Evolutionary conservation across 2,329 filamentous ascomycete genomes (phyloP), one percentile per base, ranked within the genome.

Genomic region (Exophiala lecanii-corni): DNA sequence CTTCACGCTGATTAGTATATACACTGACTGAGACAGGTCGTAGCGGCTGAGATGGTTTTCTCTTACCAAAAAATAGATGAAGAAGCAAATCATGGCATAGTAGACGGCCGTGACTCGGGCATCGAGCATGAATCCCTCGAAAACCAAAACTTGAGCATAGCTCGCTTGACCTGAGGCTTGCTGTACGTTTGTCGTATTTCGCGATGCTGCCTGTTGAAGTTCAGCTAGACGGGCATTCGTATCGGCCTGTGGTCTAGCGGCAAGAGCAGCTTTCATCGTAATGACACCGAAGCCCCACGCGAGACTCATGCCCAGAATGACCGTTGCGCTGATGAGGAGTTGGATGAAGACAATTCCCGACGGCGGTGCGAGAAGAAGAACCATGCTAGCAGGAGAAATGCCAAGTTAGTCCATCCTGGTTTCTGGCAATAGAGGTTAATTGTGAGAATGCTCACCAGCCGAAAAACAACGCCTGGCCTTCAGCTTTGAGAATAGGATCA

Each of bases 261-360:
- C 68, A 6, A 65, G 46, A 2, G 71, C 72, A 2, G 70, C 71
- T 45, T 72, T 71, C 70, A 72, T 74, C 0, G 64, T 59, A 34
- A 74, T 57, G 2, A 72, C 58, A 3, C 72, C 72, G 72, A 72
- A 75, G 4, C 62, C 69, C 71, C 72, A 74, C 3, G 65, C 71
- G 0, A 72, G 52, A 21, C 62, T 67, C 55, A 74, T 70, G 13
- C 72, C 72, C 2, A 73, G 9, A 3, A 74, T 55, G 3, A 74
- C 57, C 1, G 72, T 67, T 1, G 70, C 25, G 0, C 63, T 56
- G 7, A 58, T 67, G 4, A 75, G 57, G 2, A 75, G 49, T 45
- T 70, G 70, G 28, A 74, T 56, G 25, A 70, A 67, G 1, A 74
- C 53, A 10, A 73, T 72, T 3, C 65, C 64, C 2, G 65, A 62